phyloP scores from a whole-genome alignment of 495 filamentous ascomycete species.

The Clohesyomyces aquaticus region DNA sequence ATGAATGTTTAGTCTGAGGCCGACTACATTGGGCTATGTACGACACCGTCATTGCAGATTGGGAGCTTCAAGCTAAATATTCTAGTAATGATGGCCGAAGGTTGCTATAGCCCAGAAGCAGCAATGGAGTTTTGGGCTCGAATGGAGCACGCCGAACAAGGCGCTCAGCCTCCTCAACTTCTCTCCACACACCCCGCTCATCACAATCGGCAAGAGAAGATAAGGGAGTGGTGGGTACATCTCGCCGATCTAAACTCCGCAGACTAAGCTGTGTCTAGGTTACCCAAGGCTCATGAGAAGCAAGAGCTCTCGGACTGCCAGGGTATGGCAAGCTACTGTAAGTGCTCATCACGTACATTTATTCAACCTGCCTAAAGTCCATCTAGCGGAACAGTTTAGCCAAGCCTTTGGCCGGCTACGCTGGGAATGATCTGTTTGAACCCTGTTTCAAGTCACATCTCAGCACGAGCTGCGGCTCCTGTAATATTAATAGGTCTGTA shows the following conservation, averaged over 20 bases:
- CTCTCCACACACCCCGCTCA: conserved; percentile 86
- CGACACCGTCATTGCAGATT: too few species aligned
- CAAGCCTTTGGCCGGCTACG: background rate
- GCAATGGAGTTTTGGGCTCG: conserved; percentile 75
- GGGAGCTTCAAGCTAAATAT: background rate
- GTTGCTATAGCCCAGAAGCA: conserved; percentile 73
- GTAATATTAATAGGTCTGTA: background rate
- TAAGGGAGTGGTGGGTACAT: conserved; percentile 59
- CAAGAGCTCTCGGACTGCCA: conserved; percentile 41
- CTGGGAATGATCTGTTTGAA: background rate
- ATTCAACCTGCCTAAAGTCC: background rate
- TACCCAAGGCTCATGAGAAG: conserved; percentile 62
- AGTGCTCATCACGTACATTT: background rate
- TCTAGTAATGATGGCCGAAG: conserved; percentile 64
- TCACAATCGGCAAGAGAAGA: conserved; percentile 69
- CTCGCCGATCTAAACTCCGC: background rate
- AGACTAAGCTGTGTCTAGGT: conserved; percentile 39
- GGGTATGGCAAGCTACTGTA: conserved; percentile 13
- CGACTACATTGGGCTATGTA: conserved; percentile 83
- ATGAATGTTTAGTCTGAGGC: conserved; percentile 59
- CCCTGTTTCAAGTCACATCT: too few species aligned
- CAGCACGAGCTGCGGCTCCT: background rate
- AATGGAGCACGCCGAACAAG: conserved; percentile 68
- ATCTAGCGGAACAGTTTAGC: conserved; percentile 15
- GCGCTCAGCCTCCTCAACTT: conserved; percentile 66